Evolutionary conservation across 306 rosid genomes (phyloP).

Genomic region (Rubus parviflorus): DNA sequence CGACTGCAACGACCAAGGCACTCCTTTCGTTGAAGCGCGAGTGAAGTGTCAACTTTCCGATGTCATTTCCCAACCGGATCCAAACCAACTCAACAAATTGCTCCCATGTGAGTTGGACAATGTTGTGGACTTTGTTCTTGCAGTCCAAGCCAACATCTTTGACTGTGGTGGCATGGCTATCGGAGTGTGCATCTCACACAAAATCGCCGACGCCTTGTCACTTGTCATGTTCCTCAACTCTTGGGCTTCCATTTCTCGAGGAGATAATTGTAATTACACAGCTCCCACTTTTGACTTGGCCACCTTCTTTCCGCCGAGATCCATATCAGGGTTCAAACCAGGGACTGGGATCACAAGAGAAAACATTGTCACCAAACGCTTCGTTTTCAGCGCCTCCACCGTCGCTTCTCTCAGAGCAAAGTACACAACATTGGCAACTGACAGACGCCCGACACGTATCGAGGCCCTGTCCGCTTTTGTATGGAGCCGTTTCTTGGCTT

Average conservation of each 20-base stretch:
- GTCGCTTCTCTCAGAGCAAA: slow-evolving; percentile 15
- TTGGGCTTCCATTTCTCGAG: slow-evolving; percentile 28
- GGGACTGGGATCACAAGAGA: slow-evolving; percentile 19
- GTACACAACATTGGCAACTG: not conserved
- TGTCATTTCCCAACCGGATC: slow-evolving; percentile 6
- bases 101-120: slow-evolving; percentile 16
- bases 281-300: slow-evolving; percentile 23
- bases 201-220: slow-evolving; percentile 32
- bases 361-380: slow-evolving; percentile 24
- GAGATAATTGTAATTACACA: not conserved
- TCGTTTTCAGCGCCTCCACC: slow-evolving; percentile 23
- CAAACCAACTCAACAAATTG: slow-evolving; percentile 22
- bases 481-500: slow-evolving; percentile 12
- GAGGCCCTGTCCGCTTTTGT: slow-evolving; percentile 25
- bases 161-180: slow-evolving; percentile 34
- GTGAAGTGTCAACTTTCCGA: slow-evolving; percentile 8
- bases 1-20: slow-evolving; percentile 22
- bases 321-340: slow-evolving; percentile 12
- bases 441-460: slow-evolving; percentile 13
- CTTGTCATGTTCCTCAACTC: slow-evolving; percentile 24
- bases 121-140: slow-evolving; percentile 10
- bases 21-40: slow-evolving; percentile 9
- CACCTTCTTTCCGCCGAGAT: slow-evolving; percentile 17
- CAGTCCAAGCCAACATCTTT: slow-evolving; percentile 26
- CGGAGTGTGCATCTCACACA: slow-evolving; percentile 34